phyloP scores from a whole-genome alignment of 495 filamentous ascomycete genomes.

The Xylaria intraflava region DNA sequence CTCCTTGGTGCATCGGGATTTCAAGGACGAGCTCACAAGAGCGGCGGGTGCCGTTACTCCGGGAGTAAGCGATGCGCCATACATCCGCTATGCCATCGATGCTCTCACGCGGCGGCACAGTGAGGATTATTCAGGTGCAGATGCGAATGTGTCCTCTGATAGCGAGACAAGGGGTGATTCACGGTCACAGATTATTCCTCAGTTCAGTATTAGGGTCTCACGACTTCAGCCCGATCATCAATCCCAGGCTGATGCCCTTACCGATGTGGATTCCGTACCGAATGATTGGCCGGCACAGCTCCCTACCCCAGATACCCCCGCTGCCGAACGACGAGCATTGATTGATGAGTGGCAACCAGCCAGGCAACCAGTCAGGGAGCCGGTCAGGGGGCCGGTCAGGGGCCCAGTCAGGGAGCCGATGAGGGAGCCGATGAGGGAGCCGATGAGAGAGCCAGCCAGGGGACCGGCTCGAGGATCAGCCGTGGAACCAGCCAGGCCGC shows the following conservation, averaged over 20 bases:
- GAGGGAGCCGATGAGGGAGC: background rate
- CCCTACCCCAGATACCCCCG: background rate
- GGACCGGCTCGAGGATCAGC: background rate
- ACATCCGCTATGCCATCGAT: constrained; percentile 43
- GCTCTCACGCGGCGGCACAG: constrained; percentile 34
- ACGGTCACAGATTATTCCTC: constrained; percentile 15
- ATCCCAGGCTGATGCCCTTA: constrained; percentile 1
- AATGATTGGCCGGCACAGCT: constrained; percentile 5
- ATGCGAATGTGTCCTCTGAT: constrained; percentile 21
- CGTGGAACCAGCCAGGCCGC: background rate
- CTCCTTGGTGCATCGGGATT: constrained; percentile 27
- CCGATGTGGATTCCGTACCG: background rate
- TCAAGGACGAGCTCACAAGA: constrained; percentile 38
- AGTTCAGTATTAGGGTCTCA: constrained; percentile 15
- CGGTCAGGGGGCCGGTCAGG: background rate
- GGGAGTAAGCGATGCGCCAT: constrained; percentile 42
- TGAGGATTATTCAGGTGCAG: constrained; percentile 20
- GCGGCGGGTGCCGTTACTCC: constrained; percentile 42
- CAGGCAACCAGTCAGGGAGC: background rate
- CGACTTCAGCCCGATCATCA: constrained; percentile 6
- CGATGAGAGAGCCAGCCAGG: background rate
- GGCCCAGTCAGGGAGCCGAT: background rate
- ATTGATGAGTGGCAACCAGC: background rate
- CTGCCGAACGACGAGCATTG: constrained; percentile 5
- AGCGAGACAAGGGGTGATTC: constrained; percentile 16